phyloP scores from a whole-genome alignment of 1,139 yeast genomes.

The Eremothecium gossypii region DNA sequence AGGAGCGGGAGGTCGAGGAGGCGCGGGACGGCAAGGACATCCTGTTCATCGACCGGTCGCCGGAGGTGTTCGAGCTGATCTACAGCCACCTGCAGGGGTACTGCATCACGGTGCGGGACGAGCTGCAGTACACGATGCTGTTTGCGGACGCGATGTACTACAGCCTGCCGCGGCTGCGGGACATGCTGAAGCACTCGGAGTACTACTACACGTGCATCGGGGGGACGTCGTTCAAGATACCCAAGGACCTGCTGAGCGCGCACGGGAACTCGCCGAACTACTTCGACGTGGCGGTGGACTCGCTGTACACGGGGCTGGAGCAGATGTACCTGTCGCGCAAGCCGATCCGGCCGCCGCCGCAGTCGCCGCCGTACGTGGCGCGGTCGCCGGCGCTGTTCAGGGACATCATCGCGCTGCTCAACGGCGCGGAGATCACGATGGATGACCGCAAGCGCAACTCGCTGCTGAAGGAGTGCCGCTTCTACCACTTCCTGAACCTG shows the following conservation, averaged over 20 bases:
- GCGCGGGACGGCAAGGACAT: neutral
- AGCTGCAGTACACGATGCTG: conserved; percentile 50
- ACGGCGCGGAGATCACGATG: conserved; percentile 46
- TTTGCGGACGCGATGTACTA: conserved; percentile 71
- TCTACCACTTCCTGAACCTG: conserved; percentile 64
- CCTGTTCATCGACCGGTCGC: conserved; percentile 71
- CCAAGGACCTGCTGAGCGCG: conserved; percentile 42
- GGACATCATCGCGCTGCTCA: conserved; percentile 48
- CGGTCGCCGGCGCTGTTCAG: conserved; percentile 51
- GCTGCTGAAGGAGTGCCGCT: conserved; percentile 60
- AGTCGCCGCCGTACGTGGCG: conserved; percentile 45
- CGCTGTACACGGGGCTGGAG: conserved; percentile 41
- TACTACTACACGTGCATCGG: conserved; percentile 55
- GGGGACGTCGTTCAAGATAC: conserved; percentile 47
- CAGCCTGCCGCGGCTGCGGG: conserved; percentile 49
- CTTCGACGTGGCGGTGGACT: conserved; percentile 53
- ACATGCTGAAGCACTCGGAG: conserved; percentile 43
- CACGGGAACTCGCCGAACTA: conserved; percentile 73
- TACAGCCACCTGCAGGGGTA: conserved; percentile 74
- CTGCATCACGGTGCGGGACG: conserved; percentile 47
- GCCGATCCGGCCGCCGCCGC: conserved; percentile 69
- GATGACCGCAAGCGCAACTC: conserved; percentile 45
- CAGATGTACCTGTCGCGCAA: conserved; percentile 33
- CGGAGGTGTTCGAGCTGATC: conserved; percentile 57
- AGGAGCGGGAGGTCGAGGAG: neutral